phyloP scores from a whole-genome alignment of 1,284 basidiomycete genomes.

The Phellinidium pouzarii region DNA sequence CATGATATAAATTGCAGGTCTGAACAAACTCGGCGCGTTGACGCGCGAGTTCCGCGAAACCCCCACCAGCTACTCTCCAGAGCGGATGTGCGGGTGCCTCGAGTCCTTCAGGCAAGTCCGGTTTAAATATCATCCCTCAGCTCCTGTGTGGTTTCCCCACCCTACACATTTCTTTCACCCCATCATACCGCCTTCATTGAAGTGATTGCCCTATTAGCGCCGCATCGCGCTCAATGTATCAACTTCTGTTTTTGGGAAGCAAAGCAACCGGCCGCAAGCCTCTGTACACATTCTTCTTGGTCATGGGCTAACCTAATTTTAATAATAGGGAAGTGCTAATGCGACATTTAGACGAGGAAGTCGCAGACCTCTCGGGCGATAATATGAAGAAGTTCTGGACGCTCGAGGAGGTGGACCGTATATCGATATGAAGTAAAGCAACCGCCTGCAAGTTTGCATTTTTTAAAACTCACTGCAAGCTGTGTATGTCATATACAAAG shows the following conservation, averaged over 20 bases:
- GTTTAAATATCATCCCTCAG: neutral
- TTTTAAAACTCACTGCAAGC: no score
- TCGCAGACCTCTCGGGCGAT: constrained; percentile 49
- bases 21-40: constrained; percentile 45
- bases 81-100: constrained; percentile 50
- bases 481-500: neutral
- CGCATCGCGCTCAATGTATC: neutral
- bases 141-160: no score
- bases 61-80: constrained; percentile 47
- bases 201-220: neutral
- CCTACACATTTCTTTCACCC: neutral
- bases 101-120: constrained; percentile 40
- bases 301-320: neutral
- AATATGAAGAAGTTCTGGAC: constrained; percentile 63
- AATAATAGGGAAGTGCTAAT: constrained; percentile 48
- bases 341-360: constrained; percentile 62
- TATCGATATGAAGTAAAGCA: constrained; percentile 30
- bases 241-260: neutral
- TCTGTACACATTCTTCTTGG: neutral
- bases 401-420: constrained; percentile 48
- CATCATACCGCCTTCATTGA: neutral
- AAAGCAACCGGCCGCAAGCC: neutral
- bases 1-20: constrained; percentile 32
- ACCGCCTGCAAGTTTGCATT: no score
- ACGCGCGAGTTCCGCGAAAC: constrained; percentile 42